A percentile compares a stretch with the other conserved stretches of the same genome.
These are phyloP conservation scores for Phytophthora meadii DNA, from an alignment of 352 stramenopile genomes.

Conservation along the genomic window DNA sequence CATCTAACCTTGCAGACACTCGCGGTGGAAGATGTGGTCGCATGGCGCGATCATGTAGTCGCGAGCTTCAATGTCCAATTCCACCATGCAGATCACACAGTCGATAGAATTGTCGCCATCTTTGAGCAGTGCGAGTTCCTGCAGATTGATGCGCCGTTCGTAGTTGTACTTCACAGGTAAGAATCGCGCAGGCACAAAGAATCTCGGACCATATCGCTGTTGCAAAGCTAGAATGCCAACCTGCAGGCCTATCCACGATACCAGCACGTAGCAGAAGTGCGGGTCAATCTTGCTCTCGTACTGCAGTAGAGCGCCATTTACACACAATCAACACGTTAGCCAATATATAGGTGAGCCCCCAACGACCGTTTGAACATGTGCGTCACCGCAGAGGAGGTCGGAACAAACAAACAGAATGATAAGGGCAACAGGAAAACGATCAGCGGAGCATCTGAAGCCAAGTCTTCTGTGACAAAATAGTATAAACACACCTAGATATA, in stretches of 20 bases:
- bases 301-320: constrained; percentile 35
- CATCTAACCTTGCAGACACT: constrained; percentile 97
- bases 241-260: constrained; percentile 94
- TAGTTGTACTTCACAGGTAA: constrained; percentile 98
- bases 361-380: constrained; percentile 17
- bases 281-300: constrained; percentile 77
- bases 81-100: constrained; percentile 90
- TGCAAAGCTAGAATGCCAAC: constrained; percentile 93
- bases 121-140: constrained; percentile 71
- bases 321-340: constrained; percentile 25
- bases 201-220: constrained; percentile 92
- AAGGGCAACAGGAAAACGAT: constrained; percentile 23
- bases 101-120: constrained; percentile 77
- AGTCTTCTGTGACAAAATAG: constrained; percentile 6
- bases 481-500: too few species aligned
- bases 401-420: constrained; percentile 29
- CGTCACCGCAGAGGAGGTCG: constrained; percentile 29
- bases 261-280: constrained; percentile 76
- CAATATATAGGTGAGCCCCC: constrained; percentile 21
- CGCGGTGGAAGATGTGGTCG: constrained; percentile 96
- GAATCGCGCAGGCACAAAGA: constrained; percentile 96
- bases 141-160: constrained; percentile 83
- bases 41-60: constrained; percentile 98
- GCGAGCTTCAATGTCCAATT: constrained; percentile 74
- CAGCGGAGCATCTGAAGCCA: constrained; percentile 5